Base-by-base conservation (phyloP, 129 eudicot species). In the Artemisia annua region DNA sequence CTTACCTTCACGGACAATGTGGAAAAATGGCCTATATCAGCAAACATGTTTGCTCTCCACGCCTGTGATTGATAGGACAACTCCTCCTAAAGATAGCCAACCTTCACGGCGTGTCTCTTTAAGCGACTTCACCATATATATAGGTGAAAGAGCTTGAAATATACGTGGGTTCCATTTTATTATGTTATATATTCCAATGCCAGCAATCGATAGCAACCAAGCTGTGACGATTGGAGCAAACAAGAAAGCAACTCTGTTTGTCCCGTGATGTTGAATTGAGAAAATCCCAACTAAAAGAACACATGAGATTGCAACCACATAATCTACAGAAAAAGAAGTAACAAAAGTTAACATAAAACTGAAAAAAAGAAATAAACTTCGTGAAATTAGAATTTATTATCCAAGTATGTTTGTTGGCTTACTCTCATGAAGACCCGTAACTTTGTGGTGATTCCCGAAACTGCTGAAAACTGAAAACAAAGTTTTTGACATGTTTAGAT, bases 11-110 rank as follows among this genome's bases (percentile, higher is more conserved):
- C 83, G 10, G 96, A 87, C 70, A 83, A 11, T 13, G 87, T 68
- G 4, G 96, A 85, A 80, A 90, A 87, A 77, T 87, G 93, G 60
- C 93, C 93, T 74, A 90, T 80, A 82, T 90, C 93, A 28, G 89
- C 96, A 81, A 86, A 89, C 91, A 87, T n/a, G n/a, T n/a, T n/a
- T 87, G 2, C 93, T 84, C 67, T 90, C 93, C 1, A 83, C 80
- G 59, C 96, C 96, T 58, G 93, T 87, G 73, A 90, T 87, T 32
- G 90, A 89, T 24, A 90, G 82, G 19, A 87, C 83, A 16, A 90
- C 80, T 67, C 93, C 96, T 2, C 90, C 96, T 72, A 90, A 78
- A 63, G 96, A 87, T 67, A 83, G 58, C 93, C 96, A 90, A 48
- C 93, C 93, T 69, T 84, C 87, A 70, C 72, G 83, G 4, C 82